Evolutionary conservation across 441 rosid species (phyloP).

Genomic region (Hypseocharis bilobata): DNA sequence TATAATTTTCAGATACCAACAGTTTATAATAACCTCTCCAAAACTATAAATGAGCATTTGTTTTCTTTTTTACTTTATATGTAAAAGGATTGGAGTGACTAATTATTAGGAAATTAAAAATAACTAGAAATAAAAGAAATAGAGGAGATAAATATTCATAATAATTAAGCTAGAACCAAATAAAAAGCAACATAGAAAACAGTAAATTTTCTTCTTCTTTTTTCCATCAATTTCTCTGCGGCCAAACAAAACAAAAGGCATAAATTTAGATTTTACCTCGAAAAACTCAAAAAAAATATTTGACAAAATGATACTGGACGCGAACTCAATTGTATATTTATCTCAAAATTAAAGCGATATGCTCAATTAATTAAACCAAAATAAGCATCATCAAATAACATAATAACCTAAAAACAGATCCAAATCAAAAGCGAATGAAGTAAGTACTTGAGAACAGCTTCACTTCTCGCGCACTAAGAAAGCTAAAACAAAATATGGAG

Average conservation of each 20-base stretch:
- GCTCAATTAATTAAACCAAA: background rate
- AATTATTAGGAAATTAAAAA: background rate
- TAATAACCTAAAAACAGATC: background rate
- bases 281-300: background rate
- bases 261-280: background rate
- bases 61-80: too few relatives aligned
- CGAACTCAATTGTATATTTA: too few relatives aligned
- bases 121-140: background rate
- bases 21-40: too few relatives aligned
- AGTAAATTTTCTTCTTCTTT: background rate
- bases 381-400: background rate
- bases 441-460: background rate
- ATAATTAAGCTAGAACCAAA: too few relatives aligned
- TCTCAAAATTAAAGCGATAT: background rate
- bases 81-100: background rate
- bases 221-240: background rate
- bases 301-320: background rate
- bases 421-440: too few relatives aligned
- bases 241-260: background rate
- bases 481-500: background rate
- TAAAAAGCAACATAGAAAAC: background rate
- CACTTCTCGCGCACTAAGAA: constrained; percentile 1
- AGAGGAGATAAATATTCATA: background rate
- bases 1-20: background rate
- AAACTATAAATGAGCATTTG: background rate